phyloP scores from a whole-genome alignment of 2,329 filamentous ascomycete species.

The Nectriaceae sp. region DNA sequence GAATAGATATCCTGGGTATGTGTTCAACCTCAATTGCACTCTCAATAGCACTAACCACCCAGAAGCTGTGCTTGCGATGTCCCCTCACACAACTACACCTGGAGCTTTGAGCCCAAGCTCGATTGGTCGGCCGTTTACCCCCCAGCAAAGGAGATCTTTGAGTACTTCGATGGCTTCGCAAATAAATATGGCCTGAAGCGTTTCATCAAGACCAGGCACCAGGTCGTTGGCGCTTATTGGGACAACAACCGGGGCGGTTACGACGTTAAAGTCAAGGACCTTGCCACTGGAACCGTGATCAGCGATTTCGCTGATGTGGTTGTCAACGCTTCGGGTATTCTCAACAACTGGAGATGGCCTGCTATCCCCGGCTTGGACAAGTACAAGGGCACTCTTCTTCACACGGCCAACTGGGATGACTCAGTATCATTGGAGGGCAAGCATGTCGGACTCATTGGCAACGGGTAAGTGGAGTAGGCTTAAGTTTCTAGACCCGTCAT shows the following conservation, averaged over 20 bases:
- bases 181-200: slow-evolving; percentile 49
- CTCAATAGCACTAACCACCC: background rate
- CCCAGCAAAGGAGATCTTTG: slow-evolving; percentile 54
- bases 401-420: slow-evolving; percentile 54
- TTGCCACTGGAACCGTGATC: slow-evolving; percentile 1
- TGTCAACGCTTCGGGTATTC: slow-evolving; percentile 47
- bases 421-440: slow-evolving; percentile 40
- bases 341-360: slow-evolving; percentile 56
- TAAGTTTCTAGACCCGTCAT: background rate
- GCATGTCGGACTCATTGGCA: slow-evolving; percentile 45
- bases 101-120: slow-evolving; percentile 44
- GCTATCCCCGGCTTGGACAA: slow-evolving; percentile 46
- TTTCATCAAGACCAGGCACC: slow-evolving; percentile 45
- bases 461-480: slow-evolving; percentile 27
- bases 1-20: slow-evolving; percentile 55
- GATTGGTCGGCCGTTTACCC: slow-evolving; percentile 60
- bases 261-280: slow-evolving; percentile 41
- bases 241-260: slow-evolving; percentile 44
- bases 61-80: slow-evolving; percentile 53
- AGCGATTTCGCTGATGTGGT: slow-evolving; percentile 44
- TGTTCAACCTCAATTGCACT: background rate
- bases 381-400: slow-evolving; percentile 52
- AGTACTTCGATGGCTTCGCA: slow-evolving; percentile 51
- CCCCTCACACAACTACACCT: slow-evolving; percentile 53
- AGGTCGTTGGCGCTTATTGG: slow-evolving; percentile 47